Conservation (phyloP, 2,329 filamentous ascomycete species). For the Botrytis aclada region DNA sequence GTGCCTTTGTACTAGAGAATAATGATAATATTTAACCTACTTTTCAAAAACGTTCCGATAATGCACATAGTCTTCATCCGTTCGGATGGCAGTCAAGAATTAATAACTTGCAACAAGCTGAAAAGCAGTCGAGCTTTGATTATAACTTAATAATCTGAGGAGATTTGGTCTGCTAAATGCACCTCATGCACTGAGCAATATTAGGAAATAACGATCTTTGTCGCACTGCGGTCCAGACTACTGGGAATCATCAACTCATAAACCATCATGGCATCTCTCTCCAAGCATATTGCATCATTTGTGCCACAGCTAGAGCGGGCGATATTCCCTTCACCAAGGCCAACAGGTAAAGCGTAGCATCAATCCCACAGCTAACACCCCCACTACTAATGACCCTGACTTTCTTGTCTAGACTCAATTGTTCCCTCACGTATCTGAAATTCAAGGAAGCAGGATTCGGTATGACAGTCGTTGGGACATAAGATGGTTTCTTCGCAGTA, state of each 20-base stretch:
- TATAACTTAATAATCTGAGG: not conserved
- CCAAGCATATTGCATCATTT: conserved; percentile 20
- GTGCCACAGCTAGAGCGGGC: not conserved
- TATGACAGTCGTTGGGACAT: not conserved
- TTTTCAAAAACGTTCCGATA: not conserved
- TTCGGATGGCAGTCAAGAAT: not conserved
- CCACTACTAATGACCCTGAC: conserved; percentile 73
- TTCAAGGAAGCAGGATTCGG: conserved; percentile 11
- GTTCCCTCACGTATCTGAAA: conserved; percentile 18
- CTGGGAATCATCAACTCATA: not conserved
- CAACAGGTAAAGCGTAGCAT: conserved; percentile 55
- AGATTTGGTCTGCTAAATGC: not conserved
- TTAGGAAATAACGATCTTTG: not conserved
- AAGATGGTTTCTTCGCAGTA: not conserved
- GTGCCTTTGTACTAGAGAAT: not conserved
- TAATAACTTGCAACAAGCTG: not conserved
- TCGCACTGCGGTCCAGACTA: not conserved
- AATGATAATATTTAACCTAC: not conserved
- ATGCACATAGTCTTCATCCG: not conserved
- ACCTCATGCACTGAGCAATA: not conserved
- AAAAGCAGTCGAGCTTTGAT: not conserved
- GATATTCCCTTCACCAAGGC: conserved; percentile 10
- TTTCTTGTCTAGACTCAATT: conserved; percentile 4
- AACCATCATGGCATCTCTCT: conserved; percentile 16
- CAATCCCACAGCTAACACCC: conserved; percentile 75